Evolutionary conservation across 345 rosid genomes (phyloP).

Genomic region (Hibiscus tridactylites): DNA sequence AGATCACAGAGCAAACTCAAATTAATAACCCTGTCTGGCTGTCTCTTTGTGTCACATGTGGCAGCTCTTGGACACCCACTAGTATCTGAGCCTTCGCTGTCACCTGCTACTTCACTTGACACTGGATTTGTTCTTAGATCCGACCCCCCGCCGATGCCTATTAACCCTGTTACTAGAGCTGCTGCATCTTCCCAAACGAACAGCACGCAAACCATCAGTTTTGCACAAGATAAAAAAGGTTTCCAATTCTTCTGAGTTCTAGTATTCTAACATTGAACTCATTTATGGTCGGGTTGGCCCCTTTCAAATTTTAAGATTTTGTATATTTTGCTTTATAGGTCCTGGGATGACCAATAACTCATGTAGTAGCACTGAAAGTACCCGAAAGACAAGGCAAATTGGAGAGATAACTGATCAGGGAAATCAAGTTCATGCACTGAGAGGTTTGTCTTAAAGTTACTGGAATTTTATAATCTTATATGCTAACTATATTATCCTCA

Average conservation of each 20-base stretch:
- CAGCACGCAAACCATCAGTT: slow-evolving; percentile 38
- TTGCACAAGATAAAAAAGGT: slow-evolving; percentile 44
- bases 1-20: neutral
- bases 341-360: slow-evolving; percentile 38
- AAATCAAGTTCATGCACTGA: slow-evolving; percentile 40
- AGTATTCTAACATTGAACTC: neutral
- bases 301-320: neutral
- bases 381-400: slow-evolving; percentile 32
- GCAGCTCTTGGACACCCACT: slow-evolving; percentile 40
- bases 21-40: neutral
- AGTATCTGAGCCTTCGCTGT: slow-evolving; percentile 35
- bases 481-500: neutral
- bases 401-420: slow-evolving; percentile 43
- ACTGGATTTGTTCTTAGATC: slow-evolving; percentile 40
- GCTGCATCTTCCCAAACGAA: slow-evolving; percentile 44
- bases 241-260: neutral
- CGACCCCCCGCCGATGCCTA: slow-evolving; percentile 47
- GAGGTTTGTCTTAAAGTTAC: slow-evolving; percentile 33
- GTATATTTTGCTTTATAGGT: slow-evolving; percentile 23
- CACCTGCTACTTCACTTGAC: slow-evolving; percentile 41
- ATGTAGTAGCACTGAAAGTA: slow-evolving; percentile 63
- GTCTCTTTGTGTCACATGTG: slow-evolving; percentile 9
- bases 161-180: slow-evolving; percentile 37
- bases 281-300: neutral
- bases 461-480: neutral